Base-by-base conservation (phyloP, 2,329 filamentous ascomycete genomes). In the Penicillium palitans region DNA sequence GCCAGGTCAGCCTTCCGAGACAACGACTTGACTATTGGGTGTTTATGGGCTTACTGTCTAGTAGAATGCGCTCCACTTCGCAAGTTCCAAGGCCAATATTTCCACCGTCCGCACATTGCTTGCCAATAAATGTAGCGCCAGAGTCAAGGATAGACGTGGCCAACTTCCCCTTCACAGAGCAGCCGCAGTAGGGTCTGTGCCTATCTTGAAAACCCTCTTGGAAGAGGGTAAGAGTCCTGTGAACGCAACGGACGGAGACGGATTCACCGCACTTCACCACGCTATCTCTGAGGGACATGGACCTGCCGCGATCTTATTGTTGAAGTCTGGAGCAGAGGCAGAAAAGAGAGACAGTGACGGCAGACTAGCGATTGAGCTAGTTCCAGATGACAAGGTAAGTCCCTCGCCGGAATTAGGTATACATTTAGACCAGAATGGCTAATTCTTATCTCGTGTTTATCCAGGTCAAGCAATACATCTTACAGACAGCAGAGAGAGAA, bases 131-230 rank as follows among this genome's bases (percentile, higher is more conserved):
- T 93, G 91, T 13, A 91, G 88, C 5, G 85, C 92, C 1, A 82
- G 93, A 27, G 83, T 93, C 2, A 90, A 90, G 63, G 95, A 99
- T 72, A 90, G 86, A 69, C 85, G 92, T 31, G 90, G 91, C n/a
- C 93, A 97, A 72, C 86, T 97, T 57, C 84, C 96, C 7, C 83
- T 99, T 27, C 96, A 99, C 75, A 87, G 95, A 19, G 95, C 95
- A 3, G 93, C 95, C 0, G 93, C 95, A 3, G 86, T 92, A 4
- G 96, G 96, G 7, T 93, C 89, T 4, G 84, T 89, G n/a, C 92
- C 93, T 6, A 91, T 99, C 79, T 82, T 96, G 48, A 89, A 87
- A 67, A 78, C 96, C 39, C 79, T 99, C 15, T 78, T 97, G 17
- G 85, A 90, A 68, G 84, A 90, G 66, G 83, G 81, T 64, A 83